Percentiles rank a stretch among this genome's conserved stretches.
Conservation (phyloP, 2,329 filamentous ascomycete species). For the Aspergillus brunneoviolaceus region DNA sequence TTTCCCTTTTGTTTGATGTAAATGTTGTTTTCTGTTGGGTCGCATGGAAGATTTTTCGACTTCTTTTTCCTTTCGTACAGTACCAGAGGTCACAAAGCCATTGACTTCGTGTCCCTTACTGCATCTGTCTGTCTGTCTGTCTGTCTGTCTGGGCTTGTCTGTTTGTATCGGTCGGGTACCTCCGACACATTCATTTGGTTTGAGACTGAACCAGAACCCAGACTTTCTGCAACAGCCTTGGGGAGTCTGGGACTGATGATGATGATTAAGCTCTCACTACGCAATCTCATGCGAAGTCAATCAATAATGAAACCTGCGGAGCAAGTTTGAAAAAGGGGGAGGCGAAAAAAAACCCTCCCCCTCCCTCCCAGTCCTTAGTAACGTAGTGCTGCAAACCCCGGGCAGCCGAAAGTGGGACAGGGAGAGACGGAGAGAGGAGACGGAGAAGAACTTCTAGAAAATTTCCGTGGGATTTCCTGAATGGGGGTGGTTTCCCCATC, state of each 20-base stretch:
- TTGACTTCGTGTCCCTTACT: constrained; percentile 1
- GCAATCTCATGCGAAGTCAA: neutral
- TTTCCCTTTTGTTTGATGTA: neutral
- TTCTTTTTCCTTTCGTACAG: neutral
- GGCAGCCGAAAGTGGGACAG: neutral
- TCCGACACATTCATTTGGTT: neutral
- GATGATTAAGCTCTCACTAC: constrained; percentile 1
- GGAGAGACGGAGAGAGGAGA: constrained; percentile 2
- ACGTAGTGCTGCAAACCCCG: constrained; percentile 11
- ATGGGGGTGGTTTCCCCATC: constrained; percentile 6
- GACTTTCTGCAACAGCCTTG: neutral
- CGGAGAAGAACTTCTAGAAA: constrained; percentile 25
- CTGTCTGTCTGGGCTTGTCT: no score
- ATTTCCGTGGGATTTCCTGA: constrained; percentile 26
- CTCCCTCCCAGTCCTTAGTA: no score
- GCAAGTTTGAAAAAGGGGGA: constrained; percentile 16
- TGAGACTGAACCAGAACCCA: neutral
- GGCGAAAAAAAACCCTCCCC: constrained; percentile 5
- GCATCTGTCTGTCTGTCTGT: neutral
- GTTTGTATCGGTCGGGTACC: neutral
- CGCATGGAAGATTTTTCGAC: neutral
- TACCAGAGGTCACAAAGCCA: neutral
- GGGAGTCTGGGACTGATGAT: neutral
- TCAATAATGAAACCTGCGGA: constrained; percentile 6
- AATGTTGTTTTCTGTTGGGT: neutral